phyloP scores from a whole-genome alignment of 1,139 yeast genomes.

The Pichiaceae sp. region DNA sequence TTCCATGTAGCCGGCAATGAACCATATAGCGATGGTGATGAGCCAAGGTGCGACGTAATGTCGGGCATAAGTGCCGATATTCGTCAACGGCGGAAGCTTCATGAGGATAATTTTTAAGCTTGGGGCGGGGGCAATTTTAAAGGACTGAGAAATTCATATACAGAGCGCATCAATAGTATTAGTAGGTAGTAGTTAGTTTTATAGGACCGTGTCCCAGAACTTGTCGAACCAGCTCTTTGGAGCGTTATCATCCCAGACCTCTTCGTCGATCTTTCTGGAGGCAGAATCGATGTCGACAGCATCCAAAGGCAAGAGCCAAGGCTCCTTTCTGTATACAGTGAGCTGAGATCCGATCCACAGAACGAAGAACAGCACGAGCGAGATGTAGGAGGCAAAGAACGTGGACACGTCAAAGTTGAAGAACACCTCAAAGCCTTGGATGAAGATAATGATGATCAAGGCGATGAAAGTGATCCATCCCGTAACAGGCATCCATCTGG shows the following conservation, averaged over 20 bases:
- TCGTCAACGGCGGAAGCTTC: not conserved
- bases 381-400: slow-evolving; percentile 58
- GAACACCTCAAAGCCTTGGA: slow-evolving; percentile 64
- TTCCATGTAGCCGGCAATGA: slow-evolving; percentile 48
- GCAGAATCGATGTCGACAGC: slow-evolving; percentile 31
- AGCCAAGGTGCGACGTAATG: slow-evolving; percentile 25
- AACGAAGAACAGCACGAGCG: slow-evolving; percentile 46
- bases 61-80: not conserved
- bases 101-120: not conserved
- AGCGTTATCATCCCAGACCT: slow-evolving; percentile 16
- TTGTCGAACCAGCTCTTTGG: slow-evolving; percentile 6
- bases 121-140: not conserved
- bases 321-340: slow-evolving; percentile 27
- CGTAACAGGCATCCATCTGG: slow-evolving; percentile 51
- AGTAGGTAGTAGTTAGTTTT: not conserved
- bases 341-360: slow-evolving; percentile 39
- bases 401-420: slow-evolving; percentile 41
- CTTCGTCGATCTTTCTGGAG: slow-evolving; percentile 13
- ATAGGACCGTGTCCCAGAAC: slow-evolving; percentile 8
- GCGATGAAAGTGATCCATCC: slow-evolving; percentile 47
- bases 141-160: not conserved
- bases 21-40: slow-evolving; percentile 74
- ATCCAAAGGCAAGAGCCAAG: slow-evolving; percentile 33
- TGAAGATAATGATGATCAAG: slow-evolving; percentile 44
- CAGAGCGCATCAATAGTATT: too few species aligned